Percentiles rank a stretch among this genome's conserved stretches.
These are phyloP conservation scores for Endotrypanum monterogeii DNA, from an alignment of 208 protist species.

Conservation along the genomic window DNA sequence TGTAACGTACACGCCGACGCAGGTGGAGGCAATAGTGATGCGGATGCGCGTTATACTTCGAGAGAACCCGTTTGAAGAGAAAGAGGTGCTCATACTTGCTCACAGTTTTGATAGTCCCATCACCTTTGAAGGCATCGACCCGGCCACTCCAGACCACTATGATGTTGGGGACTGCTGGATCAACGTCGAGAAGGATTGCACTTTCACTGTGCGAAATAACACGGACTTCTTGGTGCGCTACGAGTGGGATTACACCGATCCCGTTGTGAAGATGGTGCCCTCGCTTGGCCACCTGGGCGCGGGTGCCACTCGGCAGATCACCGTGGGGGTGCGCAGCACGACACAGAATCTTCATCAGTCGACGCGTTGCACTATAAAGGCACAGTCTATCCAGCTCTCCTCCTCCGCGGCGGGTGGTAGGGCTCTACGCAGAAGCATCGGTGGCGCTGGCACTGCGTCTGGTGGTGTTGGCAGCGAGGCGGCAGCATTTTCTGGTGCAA, in stretches of 20 bases:
- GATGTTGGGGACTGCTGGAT: constrained; percentile 89
- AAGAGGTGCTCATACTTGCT: constrained; percentile 72
- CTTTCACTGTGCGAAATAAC: constrained; percentile 90
- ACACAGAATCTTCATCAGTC: constrained; percentile 29
- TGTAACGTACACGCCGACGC: constrained; percentile 60
- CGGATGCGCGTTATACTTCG: constrained; percentile 74
- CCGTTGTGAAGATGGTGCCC: constrained; percentile 39
- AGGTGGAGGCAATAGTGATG: constrained; percentile 47
- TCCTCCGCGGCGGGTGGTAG: background rate
- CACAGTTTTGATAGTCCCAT: constrained; percentile 87
- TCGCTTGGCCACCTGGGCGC: constrained; percentile 63
- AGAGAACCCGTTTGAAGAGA: constrained; percentile 96
- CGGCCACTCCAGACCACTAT: constrained; percentile 69
- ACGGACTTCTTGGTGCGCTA: constrained; percentile 74
- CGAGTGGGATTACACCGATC: constrained; percentile 53
- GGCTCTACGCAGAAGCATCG: background rate
- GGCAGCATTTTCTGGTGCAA: background rate
- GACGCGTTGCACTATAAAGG: constrained; percentile 16
- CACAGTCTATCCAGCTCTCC: constrained; percentile 34
- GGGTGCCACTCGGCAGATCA: constrained; percentile 48
- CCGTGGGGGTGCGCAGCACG: constrained; percentile 36
- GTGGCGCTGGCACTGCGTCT: constrained; percentile 2
- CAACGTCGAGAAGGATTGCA: constrained; percentile 49
- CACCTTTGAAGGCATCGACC: constrained; percentile 92
- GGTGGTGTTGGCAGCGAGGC: background rate